phyloP scores from a whole-genome alignment of 2,329 filamentous ascomycete genomes.

The Colletotrichum liriopes region DNA sequence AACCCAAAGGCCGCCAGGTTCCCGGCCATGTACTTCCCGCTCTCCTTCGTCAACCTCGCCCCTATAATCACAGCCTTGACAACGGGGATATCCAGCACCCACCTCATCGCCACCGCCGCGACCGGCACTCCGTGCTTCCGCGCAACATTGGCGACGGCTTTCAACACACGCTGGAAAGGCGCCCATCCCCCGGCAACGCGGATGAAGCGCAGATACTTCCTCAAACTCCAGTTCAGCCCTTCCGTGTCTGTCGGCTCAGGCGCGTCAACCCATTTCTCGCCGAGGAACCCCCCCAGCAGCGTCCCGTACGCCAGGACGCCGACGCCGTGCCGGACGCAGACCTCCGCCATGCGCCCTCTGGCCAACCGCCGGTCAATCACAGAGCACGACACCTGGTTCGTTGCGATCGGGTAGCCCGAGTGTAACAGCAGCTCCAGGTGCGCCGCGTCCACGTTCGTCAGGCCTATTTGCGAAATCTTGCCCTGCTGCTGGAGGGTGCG shows the following conservation, averaged over 20 bases:
- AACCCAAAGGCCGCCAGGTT: constrained; percentile 46
- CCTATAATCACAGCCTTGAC: constrained; percentile 66
- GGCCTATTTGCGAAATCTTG: constrained; percentile 20
- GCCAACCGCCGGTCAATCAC: constrained; percentile 20
- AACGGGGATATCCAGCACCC: constrained; percentile 63
- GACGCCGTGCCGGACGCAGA: constrained; percentile 5
- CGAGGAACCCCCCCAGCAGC: constrained; percentile 44
- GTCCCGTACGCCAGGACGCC: constrained; percentile 32
- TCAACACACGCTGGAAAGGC: constrained; percentile 61
- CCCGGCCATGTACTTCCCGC: constrained; percentile 50
- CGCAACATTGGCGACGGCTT: constrained; percentile 54
- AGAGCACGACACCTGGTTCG: constrained; percentile 38
- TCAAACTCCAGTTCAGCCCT: constrained; percentile 45
- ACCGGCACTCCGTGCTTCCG: constrained; percentile 58
- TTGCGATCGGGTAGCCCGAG: constrained; percentile 18
- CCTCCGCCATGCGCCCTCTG: constrained; percentile 6
- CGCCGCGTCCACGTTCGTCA: constrained; percentile 37
- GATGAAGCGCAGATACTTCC: constrained; percentile 56
- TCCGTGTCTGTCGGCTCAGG: constrained; percentile 37
- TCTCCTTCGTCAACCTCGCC: constrained; percentile 6
- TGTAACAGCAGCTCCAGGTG: constrained; percentile 28
- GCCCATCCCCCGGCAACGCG: constrained; percentile 58
- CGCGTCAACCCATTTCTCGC: constrained; percentile 45
- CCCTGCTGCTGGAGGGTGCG: background rate
- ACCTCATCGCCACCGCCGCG: constrained; percentile 65